phyloP scores from a whole-genome alignment of 345 rosid species.

The Linum trigynum region DNA sequence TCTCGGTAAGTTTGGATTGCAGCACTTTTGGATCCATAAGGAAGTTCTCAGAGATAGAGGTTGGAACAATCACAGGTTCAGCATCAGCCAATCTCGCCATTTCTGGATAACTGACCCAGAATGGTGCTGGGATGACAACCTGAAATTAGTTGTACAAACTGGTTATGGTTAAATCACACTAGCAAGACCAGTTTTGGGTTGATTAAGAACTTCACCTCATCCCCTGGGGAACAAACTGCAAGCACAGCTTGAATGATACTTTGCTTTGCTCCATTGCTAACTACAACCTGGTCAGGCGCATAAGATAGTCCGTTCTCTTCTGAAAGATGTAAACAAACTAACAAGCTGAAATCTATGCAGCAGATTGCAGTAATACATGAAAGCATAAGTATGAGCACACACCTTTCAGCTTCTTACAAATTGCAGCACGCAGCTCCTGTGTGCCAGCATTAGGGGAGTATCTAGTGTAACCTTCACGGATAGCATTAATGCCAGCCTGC shows the following conservation, averaged over 20 bases:
- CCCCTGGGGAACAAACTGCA: constrained; percentile 93
- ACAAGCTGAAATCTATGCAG: background rate
- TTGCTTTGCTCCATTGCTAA: constrained; percentile 98
- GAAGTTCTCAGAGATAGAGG: constrained; percentile 71
- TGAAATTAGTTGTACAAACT: constrained; percentile 11
- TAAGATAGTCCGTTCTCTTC: constrained; percentile 87
- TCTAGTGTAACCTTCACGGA: constrained; percentile 80
- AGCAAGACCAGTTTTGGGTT: background rate
- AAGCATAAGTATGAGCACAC: background rate
- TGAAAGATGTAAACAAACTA: constrained; percentile 14
- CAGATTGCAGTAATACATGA: background rate
- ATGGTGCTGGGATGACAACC: constrained; percentile 98
- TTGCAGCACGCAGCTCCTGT: constrained; percentile 70
- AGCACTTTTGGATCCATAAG: constrained; percentile 78
- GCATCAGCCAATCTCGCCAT: constrained; percentile 93
- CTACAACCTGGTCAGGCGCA: constrained; percentile 71
- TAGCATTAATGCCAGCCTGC: constrained; percentile 88
- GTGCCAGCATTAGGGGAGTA: constrained; percentile 88
- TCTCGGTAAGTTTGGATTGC: constrained; percentile 60
- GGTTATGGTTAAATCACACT: background rate
- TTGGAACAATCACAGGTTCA: constrained; percentile 79
- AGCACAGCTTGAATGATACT: constrained; percentile 63
- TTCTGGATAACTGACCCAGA: constrained; percentile 97
- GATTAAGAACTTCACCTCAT: constrained; percentile 50
- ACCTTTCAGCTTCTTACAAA: constrained; percentile 82